These are phyloP conservation scores for Wallacemonas rigidus DNA, from an alignment of 208 protist genomes.

Conservation along the genomic window DNA sequence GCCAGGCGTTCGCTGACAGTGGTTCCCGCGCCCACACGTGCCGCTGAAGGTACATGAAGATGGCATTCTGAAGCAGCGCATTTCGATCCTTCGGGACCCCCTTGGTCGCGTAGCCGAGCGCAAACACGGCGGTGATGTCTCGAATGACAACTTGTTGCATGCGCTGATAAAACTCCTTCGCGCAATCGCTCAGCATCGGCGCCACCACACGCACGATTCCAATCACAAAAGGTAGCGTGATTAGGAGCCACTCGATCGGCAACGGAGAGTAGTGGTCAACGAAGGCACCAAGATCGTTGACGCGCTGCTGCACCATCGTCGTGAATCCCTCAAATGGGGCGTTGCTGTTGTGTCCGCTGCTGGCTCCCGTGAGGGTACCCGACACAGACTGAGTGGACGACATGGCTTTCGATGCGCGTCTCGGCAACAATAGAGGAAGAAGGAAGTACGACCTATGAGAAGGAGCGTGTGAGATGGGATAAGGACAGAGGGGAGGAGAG, in stretches of 20 bases:
- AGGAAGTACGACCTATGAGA: not conserved
- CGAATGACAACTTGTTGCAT: constrained; percentile 24
- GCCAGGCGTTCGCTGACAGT: constrained; percentile 30
- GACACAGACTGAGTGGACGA: constrained; percentile 10
- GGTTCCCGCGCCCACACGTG: constrained; percentile 39
- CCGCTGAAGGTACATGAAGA: constrained; percentile 58
- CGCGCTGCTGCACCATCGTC: constrained; percentile 16
- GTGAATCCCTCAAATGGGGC: constrained; percentile 4
- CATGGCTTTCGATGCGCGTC: not conserved
- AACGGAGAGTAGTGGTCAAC: constrained; percentile 24
- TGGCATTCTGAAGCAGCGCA: constrained; percentile 66
- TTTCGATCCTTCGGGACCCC: constrained; percentile 41
- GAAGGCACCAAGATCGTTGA: constrained; percentile 19
- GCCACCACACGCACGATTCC: constrained; percentile 28
- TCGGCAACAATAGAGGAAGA: not conserved
- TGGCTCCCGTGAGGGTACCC: not conserved
- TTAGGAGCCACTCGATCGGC: constrained; percentile 26
- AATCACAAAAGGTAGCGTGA: constrained; percentile 31
- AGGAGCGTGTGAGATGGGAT: not conserved
- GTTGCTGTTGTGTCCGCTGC: not conserved
- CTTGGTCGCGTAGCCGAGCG: constrained; percentile 19
- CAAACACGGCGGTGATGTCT: constrained; percentile 23
- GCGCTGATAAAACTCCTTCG: constrained; percentile 4
- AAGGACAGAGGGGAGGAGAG: constrained; percentile 7
- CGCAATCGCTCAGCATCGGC: constrained; percentile 13